These are phyloP conservation scores for Toxoplasma gondii DNA, from an alignment of 169 alveolate species.

Conservation along the genomic window DNA sequence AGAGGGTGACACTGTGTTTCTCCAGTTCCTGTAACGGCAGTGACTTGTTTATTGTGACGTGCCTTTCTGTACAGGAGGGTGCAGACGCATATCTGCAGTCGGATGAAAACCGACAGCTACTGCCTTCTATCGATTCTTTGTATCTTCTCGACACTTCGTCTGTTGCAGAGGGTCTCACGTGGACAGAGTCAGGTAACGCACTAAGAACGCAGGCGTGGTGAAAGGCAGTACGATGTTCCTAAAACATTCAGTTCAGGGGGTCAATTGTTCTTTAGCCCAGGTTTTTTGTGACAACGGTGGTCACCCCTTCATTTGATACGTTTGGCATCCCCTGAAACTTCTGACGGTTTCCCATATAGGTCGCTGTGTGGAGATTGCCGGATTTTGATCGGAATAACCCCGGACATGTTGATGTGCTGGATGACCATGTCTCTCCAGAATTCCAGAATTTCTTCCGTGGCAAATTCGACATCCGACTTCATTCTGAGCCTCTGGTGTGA, in stretches of 20 bases:
- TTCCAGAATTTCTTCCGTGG: constrained; percentile 3
- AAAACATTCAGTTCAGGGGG: neutral
- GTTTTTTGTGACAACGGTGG: no score
- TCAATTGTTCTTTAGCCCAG: neutral
- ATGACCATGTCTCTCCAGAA: neutral
- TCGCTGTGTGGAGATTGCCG: no score
- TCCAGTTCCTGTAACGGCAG: no score
- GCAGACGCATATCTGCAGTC: neutral
- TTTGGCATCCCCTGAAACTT: no score
- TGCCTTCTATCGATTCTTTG: neutral
- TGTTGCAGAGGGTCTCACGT: neutral
- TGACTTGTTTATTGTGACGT: no score
- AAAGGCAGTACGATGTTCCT: neutral
- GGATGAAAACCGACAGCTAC: neutral
- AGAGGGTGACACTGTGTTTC: no score
- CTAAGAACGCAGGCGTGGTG: neutral
- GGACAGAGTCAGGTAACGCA: constrained; percentile 17
- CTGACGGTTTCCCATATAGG: no score
- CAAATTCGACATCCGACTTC: neutral
- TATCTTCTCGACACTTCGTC: neutral
- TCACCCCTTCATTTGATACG: no score
- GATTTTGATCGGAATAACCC: no score
- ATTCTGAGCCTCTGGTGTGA: constrained; percentile 21
- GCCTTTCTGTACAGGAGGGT: neutral
- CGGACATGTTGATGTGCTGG: neutral